phyloP scores from a whole-genome alignment of 306 rosid genomes.

The Styphnolobium japonicum region DNA sequence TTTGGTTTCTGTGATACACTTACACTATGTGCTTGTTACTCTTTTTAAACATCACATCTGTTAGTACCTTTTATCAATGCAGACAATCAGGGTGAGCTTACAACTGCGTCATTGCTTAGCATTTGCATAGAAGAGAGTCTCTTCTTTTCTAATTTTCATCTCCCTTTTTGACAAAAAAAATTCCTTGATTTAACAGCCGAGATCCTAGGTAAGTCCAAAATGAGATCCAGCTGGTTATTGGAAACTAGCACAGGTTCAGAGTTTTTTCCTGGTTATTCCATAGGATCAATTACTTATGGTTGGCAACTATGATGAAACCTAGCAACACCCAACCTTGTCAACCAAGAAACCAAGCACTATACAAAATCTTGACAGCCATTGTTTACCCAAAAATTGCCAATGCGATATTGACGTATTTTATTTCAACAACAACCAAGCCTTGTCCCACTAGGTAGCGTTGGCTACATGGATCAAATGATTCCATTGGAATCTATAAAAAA shows the following conservation, averaged over 20 bases:
- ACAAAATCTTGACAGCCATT: neutral
- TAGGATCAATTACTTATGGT: no score
- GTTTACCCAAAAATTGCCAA: neutral
- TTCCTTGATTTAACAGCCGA: constrained; percentile 12
- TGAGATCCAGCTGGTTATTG: neutral
- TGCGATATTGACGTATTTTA: neutral
- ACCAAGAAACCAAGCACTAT: neutral
- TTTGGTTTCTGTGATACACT: neutral
- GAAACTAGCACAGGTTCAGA: neutral
- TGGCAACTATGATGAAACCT: no score
- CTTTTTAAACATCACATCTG: neutral
- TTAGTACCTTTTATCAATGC: neutral
- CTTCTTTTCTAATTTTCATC: neutral
- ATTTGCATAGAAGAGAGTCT: neutral
- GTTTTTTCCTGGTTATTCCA: neutral
- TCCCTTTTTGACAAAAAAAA: neutral
- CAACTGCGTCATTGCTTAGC: neutral
- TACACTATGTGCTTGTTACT: neutral
- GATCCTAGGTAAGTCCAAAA: neutral
- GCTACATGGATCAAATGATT: no score
- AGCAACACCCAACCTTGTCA: neutral
- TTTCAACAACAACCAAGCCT: no score
- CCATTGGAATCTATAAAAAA: no score
- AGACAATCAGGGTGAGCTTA: neutral
- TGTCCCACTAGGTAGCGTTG: no score